A percentile compares a stretch with the other conserved stretches of the same genome.
Evolutionary conservation across 352 stramenopile species (phyloP).

Genomic region (Bremia lactucae): DNA sequence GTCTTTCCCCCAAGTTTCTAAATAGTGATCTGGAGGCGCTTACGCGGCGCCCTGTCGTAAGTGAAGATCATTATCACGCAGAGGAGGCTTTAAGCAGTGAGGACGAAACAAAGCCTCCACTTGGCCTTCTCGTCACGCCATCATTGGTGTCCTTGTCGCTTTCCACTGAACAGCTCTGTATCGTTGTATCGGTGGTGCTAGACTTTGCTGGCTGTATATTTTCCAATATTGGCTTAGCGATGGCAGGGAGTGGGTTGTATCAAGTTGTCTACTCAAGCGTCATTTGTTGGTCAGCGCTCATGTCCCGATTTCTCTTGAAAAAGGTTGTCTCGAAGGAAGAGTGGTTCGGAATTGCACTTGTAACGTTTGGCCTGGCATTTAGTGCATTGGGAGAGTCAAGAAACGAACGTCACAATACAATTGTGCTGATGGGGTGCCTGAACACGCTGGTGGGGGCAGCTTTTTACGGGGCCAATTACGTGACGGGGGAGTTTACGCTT

Average conservation of each 20-base stretch:
- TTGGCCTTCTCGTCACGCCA: conserved; percentile 10
- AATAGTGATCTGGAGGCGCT: conserved; percentile 27
- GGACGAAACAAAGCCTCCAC: conserved; percentile 13
- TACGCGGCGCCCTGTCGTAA: conserved; percentile 24
- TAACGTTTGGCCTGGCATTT: conserved; percentile 77
- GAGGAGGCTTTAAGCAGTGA: conserved; percentile 11
- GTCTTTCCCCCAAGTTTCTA: conserved; percentile 2
- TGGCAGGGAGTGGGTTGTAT: conserved; percentile 74
- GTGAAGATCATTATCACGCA: conserved; percentile 14
- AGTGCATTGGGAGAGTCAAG: conserved; percentile 62
- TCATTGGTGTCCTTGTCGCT: conserved; percentile 31
- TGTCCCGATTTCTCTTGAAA: conserved; percentile 67
- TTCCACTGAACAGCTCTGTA: conserved; percentile 49
- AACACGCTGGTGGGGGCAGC: conserved; percentile 71
- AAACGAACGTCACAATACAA: conserved; percentile 44
- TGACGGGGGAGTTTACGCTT: conserved; percentile 73
- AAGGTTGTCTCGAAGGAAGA: conserved; percentile 63
- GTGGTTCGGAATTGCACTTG: conserved; percentile 71
- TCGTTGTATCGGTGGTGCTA: conserved; percentile 58
- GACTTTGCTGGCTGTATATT: conserved; percentile 82
- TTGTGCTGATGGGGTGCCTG: conserved; percentile 79
- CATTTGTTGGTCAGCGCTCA: conserved; percentile 78
- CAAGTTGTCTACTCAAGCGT: conserved; percentile 81
- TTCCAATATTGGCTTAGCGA: conserved; percentile 70
- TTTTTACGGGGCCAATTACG: conserved; percentile 83